Evolutionary conservation across 805 yeast species (phyloP), one percentile per base, ranked within the genome.

Genomic region (Ogataea nakhonphanomensis): DNA sequence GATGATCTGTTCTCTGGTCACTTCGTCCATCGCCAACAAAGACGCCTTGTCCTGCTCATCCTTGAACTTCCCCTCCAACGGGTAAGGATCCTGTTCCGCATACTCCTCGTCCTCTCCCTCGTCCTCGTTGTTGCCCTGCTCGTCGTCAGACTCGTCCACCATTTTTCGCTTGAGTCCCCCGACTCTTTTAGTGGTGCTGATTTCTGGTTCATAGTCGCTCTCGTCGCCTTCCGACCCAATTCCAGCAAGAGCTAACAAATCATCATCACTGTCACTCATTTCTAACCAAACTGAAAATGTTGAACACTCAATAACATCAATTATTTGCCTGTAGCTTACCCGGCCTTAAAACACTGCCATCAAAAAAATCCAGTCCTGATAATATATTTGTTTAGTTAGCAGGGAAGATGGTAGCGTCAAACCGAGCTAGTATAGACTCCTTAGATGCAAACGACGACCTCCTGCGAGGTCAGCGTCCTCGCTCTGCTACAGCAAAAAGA

Each of bases 231-330:
- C 68, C 25, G 76, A 79, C 37, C 73, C 83, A 20, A 74, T 80
- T 45, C 95, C 98, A 37, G 99, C 99, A 55, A 93, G 76, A 14
- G 96, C 98, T 59, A 91, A 76, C 67, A 93, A 76, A 75, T 93
- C 99, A 62, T 91, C 98, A 61, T 90, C 97, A 58, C 88, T 78
- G 59, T 79, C 95, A 45, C 90, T 81, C 95, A 85, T 85, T 28
- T 21, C 25, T 13, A 30, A 31, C 14, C 17, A 8, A 10, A 9
- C 26, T 10, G 13, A 20, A 10, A 17, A 20, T 30, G 12, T 30
- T 27, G 12, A 12, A n/a, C 10, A 12, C 4, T 27, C 14, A 14
- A 27, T 30, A 20, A 6, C 20, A 11, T 30, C 11, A 20, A 20
- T 5, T 11, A 23, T 17, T 17, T 17, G 20, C 20, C 20, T 17